Percentiles rank a stretch among this genome's conserved stretches.
These are phyloP conservation scores for Verbena officinalis DNA, from an alignment of 257 asterid genomes.

Conservation along the genomic window DNA sequence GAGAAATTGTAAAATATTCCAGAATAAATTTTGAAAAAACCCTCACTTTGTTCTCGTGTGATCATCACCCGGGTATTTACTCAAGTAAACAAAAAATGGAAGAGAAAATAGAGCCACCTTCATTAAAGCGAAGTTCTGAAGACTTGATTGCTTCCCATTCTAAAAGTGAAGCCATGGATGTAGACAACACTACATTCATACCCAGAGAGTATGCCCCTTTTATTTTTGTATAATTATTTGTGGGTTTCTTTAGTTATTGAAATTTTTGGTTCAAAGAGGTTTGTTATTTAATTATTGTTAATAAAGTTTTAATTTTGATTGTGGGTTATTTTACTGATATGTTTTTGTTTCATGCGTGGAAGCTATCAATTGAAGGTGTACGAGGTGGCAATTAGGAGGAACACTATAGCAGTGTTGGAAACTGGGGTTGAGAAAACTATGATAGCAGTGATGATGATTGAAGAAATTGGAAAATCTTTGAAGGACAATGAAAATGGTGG, in stretches of 20 bases:
- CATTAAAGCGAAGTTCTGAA: constrained; percentile 48
- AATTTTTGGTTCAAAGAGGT: neutral
- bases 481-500: constrained; percentile 41
- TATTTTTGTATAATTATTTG: constrained; percentile 2
- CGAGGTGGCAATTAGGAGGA: constrained; percentile 77
- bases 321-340: constrained; percentile 11
- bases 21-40: neutral
- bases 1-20: constrained; percentile 30
- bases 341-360: constrained; percentile 33
- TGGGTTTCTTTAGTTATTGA: constrained; percentile 22
- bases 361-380: constrained; percentile 66
- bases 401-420: constrained; percentile 73
- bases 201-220: constrained; percentile 52
- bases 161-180: constrained; percentile 41
- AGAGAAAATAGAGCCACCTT: constrained; percentile 36
- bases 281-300: neutral
- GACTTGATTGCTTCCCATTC: constrained; percentile 31
- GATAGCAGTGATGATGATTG: constrained; percentile 73
- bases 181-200: constrained; percentile 30
- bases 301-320: neutral
- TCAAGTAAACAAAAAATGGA: constrained; percentile 34
- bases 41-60: constrained; percentile 26
- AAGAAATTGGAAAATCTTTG: constrained; percentile 60
- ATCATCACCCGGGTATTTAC: constrained; percentile 3
- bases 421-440: constrained; percentile 57